Evolutionary conservation across 495 filamentous ascomycete genomes (phyloP), one percentile per base, ranked within the genome.

Genomic region (Lophium mytilinum): DNA sequence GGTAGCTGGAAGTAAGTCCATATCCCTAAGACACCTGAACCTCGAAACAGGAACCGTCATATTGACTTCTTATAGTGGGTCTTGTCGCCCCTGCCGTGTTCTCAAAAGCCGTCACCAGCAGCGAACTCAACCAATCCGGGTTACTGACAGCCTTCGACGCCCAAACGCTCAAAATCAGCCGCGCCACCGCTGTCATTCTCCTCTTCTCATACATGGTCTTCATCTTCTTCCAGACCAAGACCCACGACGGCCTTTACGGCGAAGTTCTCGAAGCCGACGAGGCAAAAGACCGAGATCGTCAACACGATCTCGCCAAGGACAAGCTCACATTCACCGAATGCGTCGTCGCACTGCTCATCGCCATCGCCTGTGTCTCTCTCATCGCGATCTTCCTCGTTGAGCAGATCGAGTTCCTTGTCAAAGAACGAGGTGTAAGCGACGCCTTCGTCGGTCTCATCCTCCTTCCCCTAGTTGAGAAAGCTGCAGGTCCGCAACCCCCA

Each of bases 381-480:
- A 87, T 90, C 47, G 86, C 91, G 33, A 81, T 92, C 12, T 86
- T 87, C 66, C 73, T 96, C 36, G 91, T 96, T 41, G 73, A 83
- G 51, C 77, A 95, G 60, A 96, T 96, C 59, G 77, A 84, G 48
- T 78, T 69, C 62, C 83, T 96, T 9, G 89, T 95, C 14, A 39
- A 66, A 5, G 72, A 82, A 39, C 75, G 75, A 15, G 68, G 77
- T 43, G 77, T 96, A 15, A 84, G 80, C 1, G 91, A 96, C 64
- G 82, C 57, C 15, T 71, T 71, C 56, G 61, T 72, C 18, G 72
- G 71, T 50, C 59, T 74, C 30, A 77, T 77, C 50, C 74, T 89
- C 3, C 74, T 90, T 0, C 92, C 91, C 2, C 75, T 96, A 1
- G 90, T 95, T 8, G 91, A 96, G 65, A 96, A 96, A 67, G 85